Evolutionary conservation across 129 eudicot species (phyloP).

Genomic region (Ambrosia artemisiifolia): DNA sequence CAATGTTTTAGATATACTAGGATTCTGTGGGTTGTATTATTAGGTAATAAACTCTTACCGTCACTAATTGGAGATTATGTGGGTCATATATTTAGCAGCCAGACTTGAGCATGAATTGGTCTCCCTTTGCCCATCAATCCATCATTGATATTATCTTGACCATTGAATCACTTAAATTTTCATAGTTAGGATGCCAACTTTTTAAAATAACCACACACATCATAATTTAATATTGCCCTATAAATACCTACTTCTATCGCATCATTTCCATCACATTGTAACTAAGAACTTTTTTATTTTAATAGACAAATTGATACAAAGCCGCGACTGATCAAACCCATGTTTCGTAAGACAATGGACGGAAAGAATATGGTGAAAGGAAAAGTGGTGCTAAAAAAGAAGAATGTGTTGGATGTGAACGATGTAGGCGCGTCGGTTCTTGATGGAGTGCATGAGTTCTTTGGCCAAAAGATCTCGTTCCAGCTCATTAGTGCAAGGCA

Average conservation of each 20-base stretch:
- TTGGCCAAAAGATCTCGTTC: constrained; percentile 34
- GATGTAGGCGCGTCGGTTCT: constrained; percentile 30
- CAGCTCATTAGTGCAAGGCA: constrained; percentile 41
- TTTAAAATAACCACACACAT: background rate
- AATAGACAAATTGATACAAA: background rate
- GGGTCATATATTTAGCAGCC: background rate
- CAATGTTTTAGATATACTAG: too few species aligned
- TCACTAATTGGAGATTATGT: too few species aligned
- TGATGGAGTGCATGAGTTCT: constrained; percentile 36
- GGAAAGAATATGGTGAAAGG: constrained; percentile 29
- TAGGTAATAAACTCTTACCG: too few species aligned
- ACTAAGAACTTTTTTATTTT: background rate
- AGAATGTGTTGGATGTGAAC: constrained; percentile 28
- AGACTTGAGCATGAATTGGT: background rate
- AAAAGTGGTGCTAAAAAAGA: constrained; percentile 37
- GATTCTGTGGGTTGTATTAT: too few species aligned
- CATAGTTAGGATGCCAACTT: background rate
- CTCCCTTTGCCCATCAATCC: background rate
- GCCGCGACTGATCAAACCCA: background rate
- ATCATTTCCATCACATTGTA: background rate
- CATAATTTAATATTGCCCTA: background rate
- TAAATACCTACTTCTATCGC: background rate
- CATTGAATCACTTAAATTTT: background rate
- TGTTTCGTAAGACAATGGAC: constrained; percentile 8
- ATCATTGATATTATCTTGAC: background rate